phyloP scores from a whole-genome alignment of 495 filamentous ascomycete genomes.

The Pseudevernia furfuracea region DNA sequence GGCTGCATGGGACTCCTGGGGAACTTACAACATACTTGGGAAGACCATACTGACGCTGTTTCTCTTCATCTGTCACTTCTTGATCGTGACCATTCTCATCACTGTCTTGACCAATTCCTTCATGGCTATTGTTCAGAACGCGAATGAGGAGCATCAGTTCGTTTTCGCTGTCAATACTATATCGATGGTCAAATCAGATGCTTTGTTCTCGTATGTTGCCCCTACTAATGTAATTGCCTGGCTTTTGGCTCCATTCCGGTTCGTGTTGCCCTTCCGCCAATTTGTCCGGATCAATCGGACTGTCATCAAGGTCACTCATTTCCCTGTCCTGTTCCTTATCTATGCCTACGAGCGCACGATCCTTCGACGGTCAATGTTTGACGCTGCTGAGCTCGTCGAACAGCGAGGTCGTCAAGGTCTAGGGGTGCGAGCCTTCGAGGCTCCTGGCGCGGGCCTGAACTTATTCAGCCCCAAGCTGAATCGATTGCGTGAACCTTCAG shows the following conservation, averaged over 20 bases:
- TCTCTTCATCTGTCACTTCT: conserved; percentile 87
- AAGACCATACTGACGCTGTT: conserved; percentile 68
- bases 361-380: conserved; percentile 60
- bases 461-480: conserved; percentile 58
- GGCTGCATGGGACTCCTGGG: conserved; percentile 67
- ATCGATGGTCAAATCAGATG: conserved; percentile 93
- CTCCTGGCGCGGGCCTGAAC: conserved; percentile 39
- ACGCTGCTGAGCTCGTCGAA: conserved; percentile 63
- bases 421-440: conserved; percentile 39
- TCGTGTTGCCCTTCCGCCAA: conserved; percentile 64
- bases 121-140: conserved; percentile 87
- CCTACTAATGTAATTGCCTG: conserved; percentile 85
- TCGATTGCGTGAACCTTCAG: conserved; percentile 68
- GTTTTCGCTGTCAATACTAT: conserved; percentile 90
- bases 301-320: conserved; percentile 83
- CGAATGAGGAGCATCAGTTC: conserved; percentile 88
- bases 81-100: conserved; percentile 88
- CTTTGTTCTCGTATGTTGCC: conserved; percentile 83
- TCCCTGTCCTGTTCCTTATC: conserved; percentile 76
- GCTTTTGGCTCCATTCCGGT: conserved; percentile 72
- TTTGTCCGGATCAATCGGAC: conserved; percentile 77
- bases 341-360: conserved; percentile 77
- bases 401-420: conserved; percentile 34
- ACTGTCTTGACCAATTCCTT: conserved; percentile 90
- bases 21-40: conserved; percentile 68